These are phyloP conservation scores for Tetraselmis striata DNA, from an alignment of 139 green algal species.

Conservation along the genomic window DNA sequence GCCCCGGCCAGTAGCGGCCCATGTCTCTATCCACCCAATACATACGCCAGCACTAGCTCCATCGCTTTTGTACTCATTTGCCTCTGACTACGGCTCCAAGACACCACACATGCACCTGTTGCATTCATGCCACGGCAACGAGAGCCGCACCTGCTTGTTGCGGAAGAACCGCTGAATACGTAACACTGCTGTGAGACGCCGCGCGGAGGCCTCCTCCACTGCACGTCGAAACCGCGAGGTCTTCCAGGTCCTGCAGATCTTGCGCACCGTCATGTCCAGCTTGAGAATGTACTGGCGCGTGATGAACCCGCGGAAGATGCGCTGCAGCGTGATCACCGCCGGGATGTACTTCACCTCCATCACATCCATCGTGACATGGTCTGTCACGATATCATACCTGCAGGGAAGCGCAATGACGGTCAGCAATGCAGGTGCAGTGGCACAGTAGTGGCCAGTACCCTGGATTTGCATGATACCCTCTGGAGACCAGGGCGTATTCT, in stretches of 20 bases:
- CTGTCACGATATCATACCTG: slow-evolving; percentile 7
- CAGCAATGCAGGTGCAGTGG: too few species aligned
- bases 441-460: too few species aligned
- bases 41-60: too few species aligned
- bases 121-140: too few species aligned
- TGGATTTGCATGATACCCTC: too few species aligned
- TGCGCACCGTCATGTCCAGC: slow-evolving; percentile 1
- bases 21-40: too few species aligned
- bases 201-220: background rate
- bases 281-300: background rate
- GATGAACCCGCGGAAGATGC: slow-evolving; percentile 1
- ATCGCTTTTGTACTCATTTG: too few species aligned
- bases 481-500: too few species aligned
- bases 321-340: slow-evolving; percentile 1
- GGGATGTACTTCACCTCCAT: slow-evolving; percentile 2
- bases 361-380: slow-evolving; percentile 5
- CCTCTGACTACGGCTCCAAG: too few species aligned
- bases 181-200: background rate
- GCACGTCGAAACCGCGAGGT: background rate
- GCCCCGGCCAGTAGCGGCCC: too few species aligned
- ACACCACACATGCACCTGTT: too few species aligned
- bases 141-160: background rate
- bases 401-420: too few species aligned
- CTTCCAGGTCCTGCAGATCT: background rate
- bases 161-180: background rate